Percentiles rank a stretch among this genome's conserved stretches.
Conservation (phyloP, 805 yeast genomes). For the Lachancea waltii region DNA sequence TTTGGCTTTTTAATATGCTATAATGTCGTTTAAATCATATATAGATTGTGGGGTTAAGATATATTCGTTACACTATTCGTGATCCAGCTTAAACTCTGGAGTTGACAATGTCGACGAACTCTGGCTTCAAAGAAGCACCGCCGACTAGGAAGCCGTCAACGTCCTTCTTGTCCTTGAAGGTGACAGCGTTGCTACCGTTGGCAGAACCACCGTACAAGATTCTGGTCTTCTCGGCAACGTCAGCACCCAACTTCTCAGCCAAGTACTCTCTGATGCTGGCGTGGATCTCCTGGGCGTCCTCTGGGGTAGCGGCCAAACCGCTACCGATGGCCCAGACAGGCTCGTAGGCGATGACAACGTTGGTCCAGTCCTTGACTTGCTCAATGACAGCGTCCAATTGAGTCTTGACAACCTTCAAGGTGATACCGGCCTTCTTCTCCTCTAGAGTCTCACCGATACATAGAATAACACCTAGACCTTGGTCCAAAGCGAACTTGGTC, state of each 20-base stretch:
- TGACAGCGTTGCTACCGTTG: constrained; percentile 84
- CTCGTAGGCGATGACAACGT: constrained; percentile 94
- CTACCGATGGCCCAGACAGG: constrained; percentile 99
- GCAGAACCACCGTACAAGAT: constrained; percentile 99
- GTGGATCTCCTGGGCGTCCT: constrained; percentile 96
- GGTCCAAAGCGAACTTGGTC: constrained; percentile 86
- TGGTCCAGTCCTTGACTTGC: constrained; percentile 79
- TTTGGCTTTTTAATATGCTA: constrained; percentile 2
- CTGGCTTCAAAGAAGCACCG: constrained; percentile 98
- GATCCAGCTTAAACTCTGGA: constrained; percentile 72
- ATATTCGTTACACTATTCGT: too few species aligned
- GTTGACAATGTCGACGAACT: constrained; percentile 91
- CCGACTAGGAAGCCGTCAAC: constrained; percentile 99
- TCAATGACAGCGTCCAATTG: constrained; percentile 86
- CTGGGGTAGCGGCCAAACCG: constrained; percentile 97
- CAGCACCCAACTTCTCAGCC: constrained; percentile 65
- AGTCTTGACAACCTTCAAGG: constrained; percentile 79
- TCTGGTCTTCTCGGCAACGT: constrained; percentile 72
- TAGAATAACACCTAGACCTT: constrained; percentile 83
- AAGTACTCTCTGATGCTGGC: constrained; percentile 79
- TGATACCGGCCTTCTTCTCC: constrained; percentile 84
- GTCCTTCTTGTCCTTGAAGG: constrained; percentile 87
- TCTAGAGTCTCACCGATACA: constrained; percentile 98
- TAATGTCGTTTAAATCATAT: constrained; percentile 8
- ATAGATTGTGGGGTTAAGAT: too few species aligned